These are phyloP conservation scores for Sporisorium graminicola DNA, from an alignment of 1,284 basidiomycete genomes.

Conservation along the genomic window DNA sequence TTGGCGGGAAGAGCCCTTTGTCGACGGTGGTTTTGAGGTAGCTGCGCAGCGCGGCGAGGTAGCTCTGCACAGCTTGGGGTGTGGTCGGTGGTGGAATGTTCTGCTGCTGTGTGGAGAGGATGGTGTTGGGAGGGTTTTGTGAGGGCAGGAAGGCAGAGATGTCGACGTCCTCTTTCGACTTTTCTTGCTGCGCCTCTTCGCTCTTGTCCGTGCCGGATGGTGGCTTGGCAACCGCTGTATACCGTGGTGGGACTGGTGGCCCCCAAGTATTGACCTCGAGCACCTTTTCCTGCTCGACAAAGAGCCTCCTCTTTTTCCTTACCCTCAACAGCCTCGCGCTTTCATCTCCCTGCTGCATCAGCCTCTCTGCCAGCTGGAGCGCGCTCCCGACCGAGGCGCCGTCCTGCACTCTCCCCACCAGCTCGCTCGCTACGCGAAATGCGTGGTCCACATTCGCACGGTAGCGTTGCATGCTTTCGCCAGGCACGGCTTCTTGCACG, in stretches of 20 bases:
- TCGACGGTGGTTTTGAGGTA: constrained; percentile 25
- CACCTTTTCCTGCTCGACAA: constrained; percentile 40
- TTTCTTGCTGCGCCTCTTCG: background rate
- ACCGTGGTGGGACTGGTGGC: constrained; percentile 13
- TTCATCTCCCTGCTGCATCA: constrained; percentile 24
- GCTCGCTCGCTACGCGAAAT: constrained; percentile 30
- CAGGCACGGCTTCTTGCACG: background rate
- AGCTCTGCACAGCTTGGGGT: constrained; percentile 16
- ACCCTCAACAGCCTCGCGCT: constrained; percentile 30
- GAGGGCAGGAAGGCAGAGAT: constrained; percentile 24
- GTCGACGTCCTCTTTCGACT: constrained; percentile 2
- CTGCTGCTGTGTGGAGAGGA: constrained; percentile 1
- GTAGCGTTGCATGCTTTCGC: constrained; percentile 34
- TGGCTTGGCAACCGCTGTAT: background rate
- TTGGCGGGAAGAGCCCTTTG: constrained; percentile 14
- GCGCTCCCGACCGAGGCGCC: constrained; percentile 17
- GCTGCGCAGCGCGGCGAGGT: constrained; percentile 20
- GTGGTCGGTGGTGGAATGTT: constrained; percentile 12
- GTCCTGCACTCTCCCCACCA: constrained; percentile 25
- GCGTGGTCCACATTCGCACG: constrained; percentile 45
- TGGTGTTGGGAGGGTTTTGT: constrained; percentile 14
- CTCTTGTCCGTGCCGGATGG: background rate
- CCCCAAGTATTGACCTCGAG: constrained; percentile 30
- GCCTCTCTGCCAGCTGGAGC: constrained; percentile 25
- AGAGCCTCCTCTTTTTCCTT: constrained; percentile 34